A percentile compares a stretch with the other conserved stretches of the same genome.
Evolutionary conservation across 2,329 filamentous ascomycete species (phyloP).

Genomic region (Colletotrichum eremochloae): DNA sequence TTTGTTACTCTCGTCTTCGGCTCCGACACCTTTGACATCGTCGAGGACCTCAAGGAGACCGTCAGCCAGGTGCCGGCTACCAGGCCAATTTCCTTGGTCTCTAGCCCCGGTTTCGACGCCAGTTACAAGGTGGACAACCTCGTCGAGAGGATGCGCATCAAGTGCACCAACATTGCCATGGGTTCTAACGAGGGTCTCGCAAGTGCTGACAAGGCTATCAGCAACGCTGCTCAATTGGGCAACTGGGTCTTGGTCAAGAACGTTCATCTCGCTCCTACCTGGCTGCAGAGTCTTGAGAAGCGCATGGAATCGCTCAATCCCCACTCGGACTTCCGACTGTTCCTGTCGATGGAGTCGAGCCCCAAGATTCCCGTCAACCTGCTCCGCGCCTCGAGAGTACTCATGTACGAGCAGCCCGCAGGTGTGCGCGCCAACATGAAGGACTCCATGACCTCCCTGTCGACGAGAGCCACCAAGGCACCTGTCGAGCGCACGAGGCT

Average conservation of each 20-base stretch:
- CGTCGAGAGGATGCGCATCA: constrained; percentile 84
- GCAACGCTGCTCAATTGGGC: constrained; percentile 89
- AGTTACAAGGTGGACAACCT: constrained; percentile 98
- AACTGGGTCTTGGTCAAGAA: constrained; percentile 99
- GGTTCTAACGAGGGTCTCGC: constrained; percentile 95
- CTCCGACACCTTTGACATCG: constrained; percentile 82
- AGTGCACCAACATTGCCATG: constrained; percentile 98
- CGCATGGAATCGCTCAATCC: constrained; percentile 95
- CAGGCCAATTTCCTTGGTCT: constrained; percentile 90
- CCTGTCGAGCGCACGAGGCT: constrained; percentile 92
- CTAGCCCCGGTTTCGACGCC: constrained; percentile 96
- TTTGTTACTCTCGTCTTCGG: constrained; percentile 92
- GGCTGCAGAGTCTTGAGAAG: constrained; percentile 98
- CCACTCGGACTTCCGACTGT: constrained; percentile 91
- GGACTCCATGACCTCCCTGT: constrained; percentile 89
- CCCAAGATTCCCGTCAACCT: constrained; percentile 97
- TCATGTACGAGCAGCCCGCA: constrained; percentile 98
- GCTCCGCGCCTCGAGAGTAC: constrained; percentile 89
- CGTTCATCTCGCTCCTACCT: constrained; percentile 94
- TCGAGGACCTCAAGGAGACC: constrained; percentile 87
- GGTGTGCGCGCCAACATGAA: constrained; percentile 99
- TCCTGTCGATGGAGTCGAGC: constrained; percentile 98
- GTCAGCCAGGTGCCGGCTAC: constrained; percentile 86
- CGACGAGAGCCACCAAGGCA: constrained; percentile 80
- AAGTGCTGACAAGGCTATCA: constrained; percentile 95